Evolutionary conservation across 164 flowering plant species (phyloP), one percentile per base, ranked within the genome.

Genomic region (Piper longum): DNA sequence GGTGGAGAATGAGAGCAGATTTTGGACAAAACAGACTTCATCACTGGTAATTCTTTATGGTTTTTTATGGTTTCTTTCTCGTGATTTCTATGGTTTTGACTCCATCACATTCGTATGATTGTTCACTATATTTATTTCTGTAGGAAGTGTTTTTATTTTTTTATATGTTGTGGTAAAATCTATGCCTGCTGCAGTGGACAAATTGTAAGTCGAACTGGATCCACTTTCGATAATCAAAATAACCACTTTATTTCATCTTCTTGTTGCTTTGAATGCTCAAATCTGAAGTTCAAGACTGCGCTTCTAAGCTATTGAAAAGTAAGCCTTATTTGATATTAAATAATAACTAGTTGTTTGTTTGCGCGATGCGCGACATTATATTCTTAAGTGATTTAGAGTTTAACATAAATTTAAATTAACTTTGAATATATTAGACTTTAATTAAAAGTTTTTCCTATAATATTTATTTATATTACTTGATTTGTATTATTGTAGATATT

Each of bases 1-100:
- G 77, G 76, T 90, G 83, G 91, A 89, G 76, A 82, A 61, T 57
- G 95, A 88, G 73, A 82, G 90, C 77, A 67, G 77, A 48, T 79
- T 81, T 56, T 82, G 96, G 98, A 84, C 80, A 70, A 81, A 83
- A 72, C 80, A 77, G 70, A 64, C 71, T 39, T 66, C 76, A 43
- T 85, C 88, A 58, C 68, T 84, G 90, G 98, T 92, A 86, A 54
- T 62, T 19, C 63, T 56, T 56, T 44, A 60, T 54, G 52, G 52
- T 14, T 8, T 9, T 45, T 48, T 9, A 48, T 14, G 48, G 8
- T 26, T 26, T 44, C 52, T 48, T 5, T 48, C 52, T 48, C 14
- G 14, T 9, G 7, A 1, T 48, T 48, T 48, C 0, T 48, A 8
- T 48, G 52, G 52, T 48, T 48, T 48, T 14, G 14, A 48, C 14